These are phyloP conservation scores for Pseudocercospora macadamiae DNA, from an alignment of 2,329 filamentous ascomycete genomes.

Conservation along the genomic window DNA sequence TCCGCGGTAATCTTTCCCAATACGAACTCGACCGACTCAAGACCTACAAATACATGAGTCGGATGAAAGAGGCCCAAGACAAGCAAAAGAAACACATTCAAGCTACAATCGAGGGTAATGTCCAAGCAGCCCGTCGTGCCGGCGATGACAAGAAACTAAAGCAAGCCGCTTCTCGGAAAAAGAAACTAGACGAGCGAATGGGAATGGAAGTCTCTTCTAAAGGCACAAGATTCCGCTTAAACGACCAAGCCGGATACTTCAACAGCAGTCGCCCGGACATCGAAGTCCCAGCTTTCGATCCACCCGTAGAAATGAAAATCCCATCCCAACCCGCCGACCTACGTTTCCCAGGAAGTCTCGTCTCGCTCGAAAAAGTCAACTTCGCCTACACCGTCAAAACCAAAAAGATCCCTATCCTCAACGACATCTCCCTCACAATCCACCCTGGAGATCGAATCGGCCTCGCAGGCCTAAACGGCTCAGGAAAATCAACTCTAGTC, in stretches of 20 bases:
- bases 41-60: slow-evolving; percentile 57
- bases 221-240: slow-evolving; percentile 79
- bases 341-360: slow-evolving; percentile 64
- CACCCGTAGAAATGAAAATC: slow-evolving; percentile 60
- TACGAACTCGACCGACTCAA: slow-evolving; percentile 67
- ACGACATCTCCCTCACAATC: slow-evolving; percentile 68
- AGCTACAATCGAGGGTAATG: slow-evolving; percentile 73
- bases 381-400: slow-evolving; percentile 61
- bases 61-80: slow-evolving; percentile 82
- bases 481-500: slow-evolving; percentile 79
- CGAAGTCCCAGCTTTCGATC: slow-evolving; percentile 66
- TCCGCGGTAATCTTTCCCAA: slow-evolving; percentile 72
- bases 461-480: slow-evolving; percentile 77
- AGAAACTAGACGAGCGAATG: slow-evolving; percentile 80
- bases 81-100: slow-evolving; percentile 80
- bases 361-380: slow-evolving; percentile 70
- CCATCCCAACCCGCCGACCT: slow-evolving; percentile 45
- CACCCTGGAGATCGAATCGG: slow-evolving; percentile 75
- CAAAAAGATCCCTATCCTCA: slow-evolving; percentile 55
- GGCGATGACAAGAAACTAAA: slow-evolving; percentile 84
- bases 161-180: slow-evolving; percentile 82
- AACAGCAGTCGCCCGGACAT: slow-evolving; percentile 65
- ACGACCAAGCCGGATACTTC: slow-evolving; percentile 66
- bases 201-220: slow-evolving; percentile 73
- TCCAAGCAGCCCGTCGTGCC: slow-evolving; percentile 73